Evolutionary conservation across 108 stramenopile species (phyloP).

Genomic region (Nitzschia palea): DNA sequence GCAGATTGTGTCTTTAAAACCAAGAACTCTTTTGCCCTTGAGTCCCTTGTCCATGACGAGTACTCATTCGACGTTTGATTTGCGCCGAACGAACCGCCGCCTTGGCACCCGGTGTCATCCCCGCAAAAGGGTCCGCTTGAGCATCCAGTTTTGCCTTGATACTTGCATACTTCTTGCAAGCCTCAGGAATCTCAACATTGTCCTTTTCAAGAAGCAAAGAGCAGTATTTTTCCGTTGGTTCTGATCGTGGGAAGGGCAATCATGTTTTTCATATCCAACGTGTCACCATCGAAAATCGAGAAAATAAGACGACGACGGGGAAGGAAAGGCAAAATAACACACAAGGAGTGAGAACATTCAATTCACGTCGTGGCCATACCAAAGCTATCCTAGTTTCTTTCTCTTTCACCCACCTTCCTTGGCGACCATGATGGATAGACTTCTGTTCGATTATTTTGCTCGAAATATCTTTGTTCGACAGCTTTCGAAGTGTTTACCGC

Average conservation of each 20-base stretch:
- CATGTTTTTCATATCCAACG: no score
- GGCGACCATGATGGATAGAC: neutral
- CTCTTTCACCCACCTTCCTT: neutral
- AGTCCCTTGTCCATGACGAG: constrained; percentile 28
- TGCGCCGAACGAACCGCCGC: constrained; percentile 14
- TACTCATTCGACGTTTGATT: constrained; percentile 39
- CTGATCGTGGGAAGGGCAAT: no score
- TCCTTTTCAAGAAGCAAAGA: constrained; percentile 20
- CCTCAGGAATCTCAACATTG: constrained; percentile 21
- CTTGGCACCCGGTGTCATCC: constrained; percentile 30
- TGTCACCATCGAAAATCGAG: neutral
- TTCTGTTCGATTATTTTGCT: no score
- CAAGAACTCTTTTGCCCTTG: constrained; percentile 32
- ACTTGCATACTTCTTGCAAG: constrained; percentile 32
- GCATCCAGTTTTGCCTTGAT: constrained; percentile 27
- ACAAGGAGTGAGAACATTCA: neutral
- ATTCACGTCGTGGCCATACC: no score
- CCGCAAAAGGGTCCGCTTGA: constrained; percentile 22
- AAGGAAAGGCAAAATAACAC: neutral
- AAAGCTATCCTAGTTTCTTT: neutral
- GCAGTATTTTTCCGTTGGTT: constrained; percentile 36
- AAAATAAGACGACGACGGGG: neutral
- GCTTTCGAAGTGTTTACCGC: no score
- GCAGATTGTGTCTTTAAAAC: constrained; percentile 18
- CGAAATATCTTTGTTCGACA: no score